Evolutionary conservation across 495 filamentous ascomycete genomes (phyloP).

Genomic region (Penicillium soppii): DNA sequence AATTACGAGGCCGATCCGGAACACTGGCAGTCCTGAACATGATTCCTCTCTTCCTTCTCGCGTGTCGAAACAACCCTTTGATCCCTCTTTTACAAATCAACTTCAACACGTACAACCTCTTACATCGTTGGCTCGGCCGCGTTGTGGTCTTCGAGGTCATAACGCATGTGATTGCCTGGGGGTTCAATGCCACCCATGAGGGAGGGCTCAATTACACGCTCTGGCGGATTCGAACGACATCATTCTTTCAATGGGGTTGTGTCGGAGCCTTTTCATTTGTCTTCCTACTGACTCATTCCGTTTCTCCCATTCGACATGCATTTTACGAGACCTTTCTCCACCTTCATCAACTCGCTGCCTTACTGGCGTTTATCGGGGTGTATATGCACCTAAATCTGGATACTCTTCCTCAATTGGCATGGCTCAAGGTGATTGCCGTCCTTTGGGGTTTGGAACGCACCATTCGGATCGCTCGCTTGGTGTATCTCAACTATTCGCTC

Average conservation of each 20-base stretch:
- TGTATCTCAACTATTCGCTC: slow-evolving; percentile 49
- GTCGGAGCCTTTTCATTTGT: slow-evolving; percentile 47
- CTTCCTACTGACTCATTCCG: slow-evolving; percentile 59
- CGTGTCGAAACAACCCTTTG: slow-evolving; percentile 78
- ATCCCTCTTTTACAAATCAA: slow-evolving; percentile 69
- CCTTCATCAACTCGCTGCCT: slow-evolving; percentile 60
- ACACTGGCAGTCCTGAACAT: slow-evolving; percentile 72
- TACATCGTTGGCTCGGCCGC: slow-evolving; percentile 84
- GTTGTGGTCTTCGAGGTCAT: slow-evolving; percentile 69
- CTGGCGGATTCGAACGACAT: not conserved
- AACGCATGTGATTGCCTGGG: slow-evolving; percentile 63
- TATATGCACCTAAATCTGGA: slow-evolving; percentile 50
- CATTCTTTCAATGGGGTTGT: not conserved
- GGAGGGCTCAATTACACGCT: not conserved
- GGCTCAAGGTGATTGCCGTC: slow-evolving; percentile 39
- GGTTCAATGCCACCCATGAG: slow-evolving; percentile 12
- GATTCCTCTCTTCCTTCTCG: slow-evolving; percentile 72
- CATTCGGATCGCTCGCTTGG: slow-evolving; percentile 50
- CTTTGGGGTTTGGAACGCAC: slow-evolving; percentile 61
- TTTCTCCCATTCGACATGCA: slow-evolving; percentile 66
- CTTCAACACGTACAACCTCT: slow-evolving; percentile 83
- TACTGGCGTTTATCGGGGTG: slow-evolving; percentile 51
- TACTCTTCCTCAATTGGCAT: not conserved
- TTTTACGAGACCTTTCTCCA: slow-evolving; percentile 75
- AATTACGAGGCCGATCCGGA: slow-evolving; percentile 54